A percentile compares a stretch with the other conserved stretches of the same genome.
These are phyloP conservation scores for Lanmaoa pseudosensibilis DNA, from an alignment of 768 basidiomycete genomes.

Conservation along the genomic window DNA sequence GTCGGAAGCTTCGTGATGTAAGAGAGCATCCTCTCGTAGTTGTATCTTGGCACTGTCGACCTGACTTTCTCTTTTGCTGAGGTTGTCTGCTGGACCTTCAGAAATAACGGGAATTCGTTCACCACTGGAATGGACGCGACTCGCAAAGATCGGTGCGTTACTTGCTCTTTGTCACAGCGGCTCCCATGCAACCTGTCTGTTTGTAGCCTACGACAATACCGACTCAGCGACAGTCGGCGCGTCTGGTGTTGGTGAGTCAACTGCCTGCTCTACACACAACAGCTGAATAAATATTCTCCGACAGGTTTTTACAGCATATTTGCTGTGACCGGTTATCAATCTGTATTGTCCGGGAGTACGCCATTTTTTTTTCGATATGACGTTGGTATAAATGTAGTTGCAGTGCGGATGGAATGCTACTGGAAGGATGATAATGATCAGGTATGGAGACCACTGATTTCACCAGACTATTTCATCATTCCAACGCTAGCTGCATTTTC, in stretches of 20 bases:
- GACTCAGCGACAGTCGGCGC: constrained; percentile 95
- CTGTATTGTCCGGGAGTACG: constrained; percentile 70
- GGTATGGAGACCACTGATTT: constrained; percentile 34
- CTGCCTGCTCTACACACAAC: not conserved
- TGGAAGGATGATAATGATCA: constrained; percentile 80
- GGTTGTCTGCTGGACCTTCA: constrained; percentile 81
- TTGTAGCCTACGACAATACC: constrained; percentile 84
- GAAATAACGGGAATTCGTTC: constrained; percentile 84
- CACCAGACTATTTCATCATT: not conserved
- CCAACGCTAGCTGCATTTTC: constrained; percentile 61
- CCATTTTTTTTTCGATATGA: constrained; percentile 17
- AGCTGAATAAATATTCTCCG: not conserved
- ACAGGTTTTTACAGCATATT: constrained; percentile 74
- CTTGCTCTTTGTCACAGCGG: not conserved
- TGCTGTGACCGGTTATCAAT: constrained; percentile 75
- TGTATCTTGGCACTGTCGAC: not conserved
- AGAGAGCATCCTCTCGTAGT: constrained; percentile 46
- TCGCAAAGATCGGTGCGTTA: constrained; percentile 81
- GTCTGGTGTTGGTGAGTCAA: constrained; percentile 72
- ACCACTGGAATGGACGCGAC: constrained; percentile 86
- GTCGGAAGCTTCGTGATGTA: constrained; percentile 58
- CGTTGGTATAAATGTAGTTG: not conserved
- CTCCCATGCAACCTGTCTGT: not conserved
- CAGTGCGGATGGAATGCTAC: constrained; percentile 88
- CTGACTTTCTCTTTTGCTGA: constrained; percentile 26